These are phyloP conservation scores for Chrysoporthe austroafricana DNA, from an alignment of 2,329 filamentous ascomycete genomes.

Conservation along the genomic window DNA sequence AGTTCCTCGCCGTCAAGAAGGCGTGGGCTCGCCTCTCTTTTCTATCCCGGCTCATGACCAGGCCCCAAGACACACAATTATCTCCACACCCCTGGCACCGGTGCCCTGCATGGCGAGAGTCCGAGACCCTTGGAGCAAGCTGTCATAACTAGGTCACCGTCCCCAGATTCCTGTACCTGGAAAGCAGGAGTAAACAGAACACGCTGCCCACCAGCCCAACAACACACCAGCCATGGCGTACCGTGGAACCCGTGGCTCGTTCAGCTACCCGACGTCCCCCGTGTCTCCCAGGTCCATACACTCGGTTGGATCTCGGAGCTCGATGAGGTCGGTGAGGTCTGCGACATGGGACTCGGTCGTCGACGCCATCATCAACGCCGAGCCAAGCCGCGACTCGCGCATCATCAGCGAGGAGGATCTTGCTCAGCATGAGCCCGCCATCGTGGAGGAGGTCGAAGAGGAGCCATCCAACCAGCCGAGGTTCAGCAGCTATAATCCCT, in stretches of 20 bases:
- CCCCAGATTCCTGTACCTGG: slow-evolving; percentile 2
- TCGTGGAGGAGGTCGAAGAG: slow-evolving; percentile 14
- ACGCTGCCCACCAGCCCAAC: not conserved
- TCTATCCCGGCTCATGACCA: slow-evolving; percentile 7
- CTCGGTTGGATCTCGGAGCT: slow-evolving; percentile 9
- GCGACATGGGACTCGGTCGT: slow-evolving; percentile 16
- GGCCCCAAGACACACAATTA: not conserved
- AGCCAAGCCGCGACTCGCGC: slow-evolving; percentile 11
- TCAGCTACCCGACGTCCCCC: slow-evolving; percentile 4
- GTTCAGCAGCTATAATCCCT: slow-evolving; percentile 1
- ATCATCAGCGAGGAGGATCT: slow-evolving; percentile 6
- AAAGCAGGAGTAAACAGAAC: not conserved
- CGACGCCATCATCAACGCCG: slow-evolving; percentile 19
- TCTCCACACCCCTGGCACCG: not conserved
- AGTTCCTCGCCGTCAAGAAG: slow-evolving; percentile 6
- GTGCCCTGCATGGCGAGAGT: slow-evolving; percentile 1
- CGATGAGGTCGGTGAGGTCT: slow-evolving; percentile 12
- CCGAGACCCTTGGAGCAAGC: not conserved
- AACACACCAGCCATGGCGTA: slow-evolving; percentile 12
- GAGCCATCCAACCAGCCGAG: not conserved
- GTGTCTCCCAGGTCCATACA: slow-evolving; percentile 7
- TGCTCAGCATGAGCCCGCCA: slow-evolving; percentile 8
- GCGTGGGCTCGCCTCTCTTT: slow-evolving; percentile 10
- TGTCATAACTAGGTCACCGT: slow-evolving; percentile 1
- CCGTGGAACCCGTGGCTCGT: slow-evolving; percentile 14